Base-by-base conservation (phyloP, 768 basidiomycete species). In the Exsudoporus frostii region DNA sequence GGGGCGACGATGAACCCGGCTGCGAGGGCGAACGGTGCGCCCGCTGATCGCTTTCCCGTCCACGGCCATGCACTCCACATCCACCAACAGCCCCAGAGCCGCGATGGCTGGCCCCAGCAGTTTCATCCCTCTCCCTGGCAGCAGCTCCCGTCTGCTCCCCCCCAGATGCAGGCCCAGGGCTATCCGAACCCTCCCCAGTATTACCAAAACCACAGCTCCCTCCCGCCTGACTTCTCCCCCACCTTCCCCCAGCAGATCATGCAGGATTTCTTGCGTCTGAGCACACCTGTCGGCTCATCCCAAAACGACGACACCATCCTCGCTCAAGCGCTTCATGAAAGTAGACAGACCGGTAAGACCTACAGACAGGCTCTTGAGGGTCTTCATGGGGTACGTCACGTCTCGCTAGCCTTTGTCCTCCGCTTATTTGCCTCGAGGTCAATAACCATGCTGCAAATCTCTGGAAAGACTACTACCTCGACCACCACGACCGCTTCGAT, bases 401-500 rank as follows among this genome's bases (percentile, higher is more conserved):
- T 39, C 48, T 52, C n/a, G 39, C 20, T n/a, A 22, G 25, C 22
- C 41, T 39, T 20, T 33, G 30, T 51, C 29, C 25, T 14, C 56
- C 32, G 53, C 53, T 58, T 5, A 60, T 24, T 27, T 45, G 24
- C 30, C 30, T 44, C 49, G 32, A 78, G 77, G 67, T 74, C 43
- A 76, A 79, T 39, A 73, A 74, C 25, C 77, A 79, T 36, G 66
- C 73, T 11, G 79, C 85, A 34, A 83, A 76, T 64, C 69, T 86
- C 22, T 90, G 88, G 88, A 90, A 89, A 63, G 88, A 90, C 60
- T 88, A 88, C 63, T 90, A 86, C 59, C 75, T 90, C 15, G 86
- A 88, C 51, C 77, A 89, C 61, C 82, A 80, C 53, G 74, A 77
- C 47, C 79, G 81, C 38, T 71, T 90, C 33, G 83, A 88, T 70